A percentile compares a stretch with the other conserved stretches of the same genome.
phyloP scores from a whole-genome alignment of 2,329 filamentous ascomycete species.

The Verticillium longisporum region DNA sequence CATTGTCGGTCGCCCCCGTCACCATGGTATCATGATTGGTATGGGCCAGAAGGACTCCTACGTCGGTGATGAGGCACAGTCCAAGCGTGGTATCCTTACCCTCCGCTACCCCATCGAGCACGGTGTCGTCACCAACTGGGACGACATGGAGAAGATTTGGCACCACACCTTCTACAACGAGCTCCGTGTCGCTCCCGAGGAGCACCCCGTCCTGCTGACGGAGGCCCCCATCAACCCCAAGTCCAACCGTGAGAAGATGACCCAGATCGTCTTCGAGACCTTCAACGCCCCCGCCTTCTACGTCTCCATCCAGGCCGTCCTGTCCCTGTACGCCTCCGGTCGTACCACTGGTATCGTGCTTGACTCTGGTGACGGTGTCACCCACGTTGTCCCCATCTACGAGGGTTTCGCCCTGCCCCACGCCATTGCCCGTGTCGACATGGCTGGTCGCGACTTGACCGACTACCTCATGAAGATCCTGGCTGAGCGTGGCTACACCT shows the following conservation, averaged over 20 bases:
- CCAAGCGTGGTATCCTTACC: slow-evolving; percentile 99
- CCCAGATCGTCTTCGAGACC: slow-evolving; percentile 99
- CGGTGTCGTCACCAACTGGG: slow-evolving; percentile 99
- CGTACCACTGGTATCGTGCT: slow-evolving; percentile 99
- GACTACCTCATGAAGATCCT: slow-evolving; percentile 99
- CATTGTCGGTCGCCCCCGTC: slow-evolving; percentile 98
- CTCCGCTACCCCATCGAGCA: slow-evolving; percentile 99
- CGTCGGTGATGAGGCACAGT: slow-evolving; percentile 99
- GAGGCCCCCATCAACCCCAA: slow-evolving; percentile 99
- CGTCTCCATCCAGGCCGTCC: slow-evolving; percentile 99
- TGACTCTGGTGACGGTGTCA: slow-evolving; percentile 99
- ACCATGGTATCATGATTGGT: slow-evolving; percentile 99
- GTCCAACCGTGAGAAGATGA: slow-evolving; percentile 99
- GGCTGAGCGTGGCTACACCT: slow-evolving; percentile 97
- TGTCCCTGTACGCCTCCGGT: slow-evolving; percentile 98
- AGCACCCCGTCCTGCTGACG: slow-evolving; percentile 98
- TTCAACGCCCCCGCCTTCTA: slow-evolving; percentile 99
- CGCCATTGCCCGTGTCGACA: slow-evolving; percentile 99
- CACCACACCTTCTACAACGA: slow-evolving; percentile 99
- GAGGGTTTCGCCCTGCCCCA: slow-evolving; percentile 99
- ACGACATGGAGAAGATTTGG: slow-evolving; percentile 99
- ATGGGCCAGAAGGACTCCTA: slow-evolving; percentile 99
- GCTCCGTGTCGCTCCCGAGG: slow-evolving; percentile 98
- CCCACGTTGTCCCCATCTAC: slow-evolving; percentile 99
- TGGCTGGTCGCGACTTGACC: slow-evolving; percentile 99